Evolutionary conservation across 495 filamentous ascomycete species (phyloP), one percentile per base, ranked within the genome.

Genomic region (Neurospora cerealis): DNA sequence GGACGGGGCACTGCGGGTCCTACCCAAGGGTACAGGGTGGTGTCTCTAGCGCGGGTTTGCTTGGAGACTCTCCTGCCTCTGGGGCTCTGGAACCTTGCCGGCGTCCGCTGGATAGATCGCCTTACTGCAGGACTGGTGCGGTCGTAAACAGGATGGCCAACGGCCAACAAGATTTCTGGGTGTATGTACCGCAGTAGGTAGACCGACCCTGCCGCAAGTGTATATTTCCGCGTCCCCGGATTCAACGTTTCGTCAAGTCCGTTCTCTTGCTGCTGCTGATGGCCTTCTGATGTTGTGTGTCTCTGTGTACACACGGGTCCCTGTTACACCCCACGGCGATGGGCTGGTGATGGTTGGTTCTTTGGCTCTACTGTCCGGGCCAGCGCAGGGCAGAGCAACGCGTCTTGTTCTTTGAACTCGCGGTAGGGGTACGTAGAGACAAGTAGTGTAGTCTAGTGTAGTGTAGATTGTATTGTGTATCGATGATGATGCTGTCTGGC

Each of bases 261-360:
- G 21, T 5, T 66, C 54, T 66, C 54, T 62, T 66, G 15, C 54
- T 62, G 13, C 54, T 62, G 24, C 28, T 34, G 54, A 66, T 66
- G 54, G 24, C 54, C 54, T 66, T 28, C 28, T 34, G 24, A 8
- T 62, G 54, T 62, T 62, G 73, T 70, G 76, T 78, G 74, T 79
- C 71, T 78, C 74, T 77, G 75, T 77, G 74, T 75, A 48, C 74
- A 74, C 69, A 75, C 38, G 76, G 74, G 72, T 77, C 62, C 74
- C 74, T 44, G 81, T 82, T 81, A 80, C 81, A 81, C 81, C 78
- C 76, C 71, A 74, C 69, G 70, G 73, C 75, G 76, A 70, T 78
- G 74, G 70, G 74, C 77, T 73, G 69, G 73, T 69, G 76, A 66
- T 77, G 78, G 80, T 80, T 81, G 80, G 80, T 74, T 79, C 72